Percentiles rank a stretch among this genome's conserved stretches.
These are phyloP conservation scores for Lecanicillium sp. DNA, from an alignment of 2,329 filamentous ascomycete genomes.

Conservation along the genomic window DNA sequence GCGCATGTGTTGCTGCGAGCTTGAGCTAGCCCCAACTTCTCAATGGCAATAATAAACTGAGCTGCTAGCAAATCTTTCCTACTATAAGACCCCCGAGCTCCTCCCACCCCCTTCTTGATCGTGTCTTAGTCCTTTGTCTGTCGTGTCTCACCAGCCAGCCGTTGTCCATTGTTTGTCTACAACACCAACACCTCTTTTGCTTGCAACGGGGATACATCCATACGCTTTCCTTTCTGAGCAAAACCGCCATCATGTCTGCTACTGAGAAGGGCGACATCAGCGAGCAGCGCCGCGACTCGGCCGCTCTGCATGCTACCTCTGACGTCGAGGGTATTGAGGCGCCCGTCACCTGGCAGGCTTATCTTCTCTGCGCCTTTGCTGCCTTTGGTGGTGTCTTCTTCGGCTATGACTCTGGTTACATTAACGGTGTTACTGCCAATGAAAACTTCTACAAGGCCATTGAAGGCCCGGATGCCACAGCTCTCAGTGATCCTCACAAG, in stretches of 20 bases:
- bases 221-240: not conserved
- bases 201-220: too few relatives aligned
- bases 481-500: slow-evolving; percentile 33
- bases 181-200: not conserved
- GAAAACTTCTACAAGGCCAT: slow-evolving; percentile 44
- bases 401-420: slow-evolving; percentile 72
- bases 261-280: slow-evolving; percentile 1
- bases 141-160: slow-evolving; percentile 5
- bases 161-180: too few relatives aligned
- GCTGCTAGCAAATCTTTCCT: not conserved
- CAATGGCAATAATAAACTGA: too few relatives aligned
- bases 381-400: slow-evolving; percentile 70
- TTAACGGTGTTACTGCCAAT: slow-evolving; percentile 55
- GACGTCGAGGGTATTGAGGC: slow-evolving; percentile 58
- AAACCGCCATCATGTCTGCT: slow-evolving; percentile 1
- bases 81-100: slow-evolving; percentile 5
- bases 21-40: too few relatives aligned
- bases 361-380: slow-evolving; percentile 62
- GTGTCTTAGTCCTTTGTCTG: slow-evolving; percentile 5
- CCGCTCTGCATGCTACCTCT: slow-evolving; percentile 32
- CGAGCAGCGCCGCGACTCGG: slow-evolving; percentile 12
- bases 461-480: slow-evolving; percentile 28
- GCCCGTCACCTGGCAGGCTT: slow-evolving; percentile 61
- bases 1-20: too few relatives aligned
- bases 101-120: not conserved